These are phyloP conservation scores for Acacia crassicarpa DNA, from an alignment of 306 rosid species.

Conservation along the genomic window DNA sequence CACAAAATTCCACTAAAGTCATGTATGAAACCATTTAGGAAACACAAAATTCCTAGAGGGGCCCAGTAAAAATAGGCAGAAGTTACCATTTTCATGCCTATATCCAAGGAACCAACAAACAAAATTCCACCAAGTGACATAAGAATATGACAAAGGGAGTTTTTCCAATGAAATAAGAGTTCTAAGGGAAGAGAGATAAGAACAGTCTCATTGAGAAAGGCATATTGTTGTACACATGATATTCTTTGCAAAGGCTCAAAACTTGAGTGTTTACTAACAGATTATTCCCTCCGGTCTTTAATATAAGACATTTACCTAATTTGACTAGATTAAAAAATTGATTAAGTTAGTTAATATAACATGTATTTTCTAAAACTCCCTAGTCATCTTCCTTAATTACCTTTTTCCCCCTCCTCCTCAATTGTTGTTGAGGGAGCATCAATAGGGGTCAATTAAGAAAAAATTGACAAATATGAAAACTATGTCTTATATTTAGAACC, in stretches of 20 bases:
- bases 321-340: too few relatives aligned
- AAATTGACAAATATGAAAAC: too few relatives aligned
- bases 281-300: background rate
- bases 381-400: too few relatives aligned
- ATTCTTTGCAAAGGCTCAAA: slow-evolving; percentile 4
- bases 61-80: background rate
- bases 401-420: too few relatives aligned
- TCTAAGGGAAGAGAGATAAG: background rate
- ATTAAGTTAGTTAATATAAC: too few relatives aligned
- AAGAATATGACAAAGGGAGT: slow-evolving; percentile 18
- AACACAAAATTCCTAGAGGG: background rate
- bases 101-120: background rate
- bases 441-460: too few relatives aligned
- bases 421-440: too few relatives aligned
- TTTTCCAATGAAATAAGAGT: background rate
- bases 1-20: background rate
- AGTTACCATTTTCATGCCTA: background rate
- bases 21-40: background rate
- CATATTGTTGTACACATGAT: background rate
- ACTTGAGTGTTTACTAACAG: background rate
- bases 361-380: too few relatives aligned
- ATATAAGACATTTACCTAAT: too few relatives aligned
- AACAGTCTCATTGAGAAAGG: background rate
- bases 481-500: too few relatives aligned
- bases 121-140: background rate